These are phyloP conservation scores for Starmerella lactis-condensi DNA, from an alignment of 805 yeast species.

Conservation along the genomic window DNA sequence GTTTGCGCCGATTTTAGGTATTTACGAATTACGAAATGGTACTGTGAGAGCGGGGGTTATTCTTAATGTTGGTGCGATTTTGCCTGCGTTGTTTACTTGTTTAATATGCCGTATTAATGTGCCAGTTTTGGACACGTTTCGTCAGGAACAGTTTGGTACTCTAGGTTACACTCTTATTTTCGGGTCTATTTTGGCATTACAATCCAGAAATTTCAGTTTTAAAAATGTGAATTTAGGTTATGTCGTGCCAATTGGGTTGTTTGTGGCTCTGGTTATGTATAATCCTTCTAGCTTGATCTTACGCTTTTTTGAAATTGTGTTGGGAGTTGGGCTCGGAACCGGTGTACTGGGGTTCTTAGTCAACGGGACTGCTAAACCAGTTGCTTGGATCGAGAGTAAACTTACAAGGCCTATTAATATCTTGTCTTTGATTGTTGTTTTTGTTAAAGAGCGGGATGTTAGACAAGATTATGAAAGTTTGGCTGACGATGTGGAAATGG, in stretches of 20 bases:
- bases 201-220: conserved; percentile 19
- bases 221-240: conserved; percentile 9
- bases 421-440: conserved; percentile 38
- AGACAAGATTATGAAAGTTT: too few species aligned
- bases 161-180: conserved; percentile 5
- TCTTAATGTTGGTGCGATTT: conserved; percentile 49
- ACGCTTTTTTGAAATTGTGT: conserved; percentile 34
- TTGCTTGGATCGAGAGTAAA: conserved; percentile 45
- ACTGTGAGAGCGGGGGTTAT: conserved; percentile 74
- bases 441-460: conserved; percentile 46
- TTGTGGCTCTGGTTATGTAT: conserved; percentile 3
- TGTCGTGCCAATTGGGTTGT: conserved; percentile 20
- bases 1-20: conserved; percentile 39
- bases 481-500: too few species aligned
- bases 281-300: neutral
- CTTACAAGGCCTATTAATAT: conserved; percentile 32
- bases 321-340: conserved; percentile 41
- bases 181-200: conserved; percentile 10
- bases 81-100: conserved; percentile 48
- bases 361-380: conserved; percentile 38
- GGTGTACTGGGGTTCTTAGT: conserved; percentile 40
- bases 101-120: conserved; percentile 4
- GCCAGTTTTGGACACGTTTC: too few species aligned
- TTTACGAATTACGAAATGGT: conserved; percentile 57
- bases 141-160: too few species aligned